Base-by-base conservation (phyloP, 306 rosid species). In the Macrotyloma uniflorum region DNA sequence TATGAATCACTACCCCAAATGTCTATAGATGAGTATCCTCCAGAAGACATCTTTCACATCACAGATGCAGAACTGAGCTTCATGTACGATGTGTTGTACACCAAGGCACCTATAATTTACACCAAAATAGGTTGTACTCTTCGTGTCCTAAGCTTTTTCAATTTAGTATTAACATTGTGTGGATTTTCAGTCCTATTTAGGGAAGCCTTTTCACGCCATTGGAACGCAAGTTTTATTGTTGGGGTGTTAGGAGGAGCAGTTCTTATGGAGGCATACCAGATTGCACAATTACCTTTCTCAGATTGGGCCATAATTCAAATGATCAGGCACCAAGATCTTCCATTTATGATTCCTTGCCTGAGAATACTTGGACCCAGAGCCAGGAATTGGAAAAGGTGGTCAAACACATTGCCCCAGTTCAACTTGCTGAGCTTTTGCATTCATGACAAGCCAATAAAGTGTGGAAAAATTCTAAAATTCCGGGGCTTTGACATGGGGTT, bases 31-130 rank as follows among this genome's bases (percentile, higher is more conserved):
- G 84, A 49, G 51, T 77, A 86, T 45, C 28, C 79, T 7, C 50
- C 77, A 0, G 86, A 82, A 43, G 89, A 88, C 0, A 80, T 82
- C 67, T 89, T 91, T 76, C 51, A 63, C 19, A 87, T 85, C 67
- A 77, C 90, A 15, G 97, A 91, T 63, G 66, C 81, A 6, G 93
- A 91, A 70, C 72, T 89, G 16, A 77, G 94, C 42, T 89, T 89
- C 86, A 88, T 91, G 93, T 91, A 89, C 51, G 94, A 89, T 73
- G 93, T 84, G 3, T 68, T 89, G 49, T 89, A 91, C 83, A 89
- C 97, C 3, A 91, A 91, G 77, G 88, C 90, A 0, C 87, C 84
- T 2, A 70, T 88, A 14, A 64, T 88, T 76, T 86, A 88, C 78
- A 89, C 91, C 28, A 79, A 59, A 78, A 49, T 22, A 58, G 97